Evolutionary conservation across 805 yeast species (phyloP).

Genomic region (Ogataea henricii): DNA sequence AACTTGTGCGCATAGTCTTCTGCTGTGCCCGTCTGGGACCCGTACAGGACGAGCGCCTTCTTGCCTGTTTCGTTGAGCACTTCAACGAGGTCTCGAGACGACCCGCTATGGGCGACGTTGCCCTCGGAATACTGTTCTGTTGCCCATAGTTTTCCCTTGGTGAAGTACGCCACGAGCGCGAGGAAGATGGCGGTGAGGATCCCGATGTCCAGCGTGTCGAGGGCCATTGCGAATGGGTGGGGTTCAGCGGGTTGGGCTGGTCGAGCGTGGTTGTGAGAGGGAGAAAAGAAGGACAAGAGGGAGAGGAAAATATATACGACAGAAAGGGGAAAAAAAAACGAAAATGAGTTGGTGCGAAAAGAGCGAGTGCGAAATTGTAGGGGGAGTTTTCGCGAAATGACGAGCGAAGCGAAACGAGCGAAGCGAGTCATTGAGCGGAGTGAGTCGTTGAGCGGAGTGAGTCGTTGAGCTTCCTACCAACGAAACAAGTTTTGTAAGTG

Average conservation of each 20-base stretch:
- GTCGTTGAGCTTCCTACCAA: too few relatives aligned
- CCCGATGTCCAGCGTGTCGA: conserved; percentile 72
- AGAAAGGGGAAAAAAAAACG: neutral
- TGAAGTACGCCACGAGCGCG: conserved; percentile 67
- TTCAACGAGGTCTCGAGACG: conserved; percentile 58
- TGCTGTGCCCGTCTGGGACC: conserved; percentile 98
- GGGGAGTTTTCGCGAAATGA: too few relatives aligned
- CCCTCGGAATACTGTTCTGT: conserved; percentile 19
- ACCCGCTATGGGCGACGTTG: conserved; percentile 33
- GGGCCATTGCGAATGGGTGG: conserved; percentile 51
- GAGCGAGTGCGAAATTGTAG: too few relatives aligned
- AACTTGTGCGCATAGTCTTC: conserved; percentile 94
- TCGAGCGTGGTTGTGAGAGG: neutral
- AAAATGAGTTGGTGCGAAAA: too few relatives aligned
- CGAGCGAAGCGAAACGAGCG: neutral
- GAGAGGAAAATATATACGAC: neutral
- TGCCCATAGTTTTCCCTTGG: conserved; percentile 59
- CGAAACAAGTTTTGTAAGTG: too few relatives aligned
- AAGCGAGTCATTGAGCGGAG: too few relatives aligned
- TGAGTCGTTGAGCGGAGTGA: too few relatives aligned
- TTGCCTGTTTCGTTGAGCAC: conserved; percentile 63
- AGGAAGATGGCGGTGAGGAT: conserved; percentile 65
- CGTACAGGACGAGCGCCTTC: conserved; percentile 79
- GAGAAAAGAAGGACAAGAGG: neutral
- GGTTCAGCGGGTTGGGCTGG: too few relatives aligned